Conservation (phyloP, 164 flowering plant species). For the Sextonia rubra region DNA sequence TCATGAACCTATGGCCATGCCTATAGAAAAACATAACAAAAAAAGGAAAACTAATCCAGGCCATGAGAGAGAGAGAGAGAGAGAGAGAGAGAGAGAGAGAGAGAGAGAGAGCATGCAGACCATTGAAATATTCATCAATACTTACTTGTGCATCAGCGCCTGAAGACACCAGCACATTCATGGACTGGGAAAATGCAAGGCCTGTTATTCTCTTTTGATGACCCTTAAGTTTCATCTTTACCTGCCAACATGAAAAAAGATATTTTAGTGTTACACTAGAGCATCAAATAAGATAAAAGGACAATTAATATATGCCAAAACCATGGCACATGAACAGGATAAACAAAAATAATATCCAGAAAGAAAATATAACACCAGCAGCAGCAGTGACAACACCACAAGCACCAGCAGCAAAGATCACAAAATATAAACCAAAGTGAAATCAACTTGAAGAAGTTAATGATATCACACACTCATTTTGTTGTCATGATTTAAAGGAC, state of each 20-base stretch:
- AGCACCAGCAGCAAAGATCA: not conserved
- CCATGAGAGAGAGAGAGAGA: too few species aligned
- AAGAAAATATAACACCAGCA: not conserved
- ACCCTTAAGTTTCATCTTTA: constrained; percentile 65
- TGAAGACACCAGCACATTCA: constrained; percentile 60
- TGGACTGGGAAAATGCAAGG: constrained; percentile 60
- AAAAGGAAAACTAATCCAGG: not conserved
- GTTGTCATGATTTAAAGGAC: not conserved
- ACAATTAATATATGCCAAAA: not conserved
- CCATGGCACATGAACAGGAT: not conserved
- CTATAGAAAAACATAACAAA: not conserved
- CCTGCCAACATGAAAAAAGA: constrained; percentile 27
- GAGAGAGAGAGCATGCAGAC: not conserved
- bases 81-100: too few species aligned
- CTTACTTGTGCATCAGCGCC: constrained; percentile 79
- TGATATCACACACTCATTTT: not conserved
- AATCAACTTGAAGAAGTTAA: not conserved
- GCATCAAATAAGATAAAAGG: constrained; percentile 1
- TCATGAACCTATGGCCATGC: too few species aligned
- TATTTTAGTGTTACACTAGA: not conserved
- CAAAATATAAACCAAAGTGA: not conserved
- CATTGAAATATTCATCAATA: not conserved
- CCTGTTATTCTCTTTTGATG: constrained; percentile 67
- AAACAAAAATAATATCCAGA: not conserved
- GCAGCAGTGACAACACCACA: not conserved